A percentile compares a stretch with the other conserved stretches of the same genome.
phyloP scores from a whole-genome alignment of 2,329 filamentous ascomycete species.

The Colletotrichum graminicola region DNA sequence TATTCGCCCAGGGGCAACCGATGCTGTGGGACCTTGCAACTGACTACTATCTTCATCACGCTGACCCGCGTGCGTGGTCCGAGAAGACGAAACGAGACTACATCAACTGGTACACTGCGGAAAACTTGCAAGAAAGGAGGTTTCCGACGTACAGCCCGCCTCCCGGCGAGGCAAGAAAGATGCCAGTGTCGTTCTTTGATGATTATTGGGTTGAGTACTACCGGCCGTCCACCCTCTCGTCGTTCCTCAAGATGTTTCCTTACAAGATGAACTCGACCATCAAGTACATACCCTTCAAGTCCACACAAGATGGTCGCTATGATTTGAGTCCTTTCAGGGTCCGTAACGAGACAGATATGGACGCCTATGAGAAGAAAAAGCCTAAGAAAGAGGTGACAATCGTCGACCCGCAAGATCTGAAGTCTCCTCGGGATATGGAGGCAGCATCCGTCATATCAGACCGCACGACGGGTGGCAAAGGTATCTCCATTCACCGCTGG shows the following conservation, averaged over 20 bases:
- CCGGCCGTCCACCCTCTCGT: slow-evolving; percentile 86
- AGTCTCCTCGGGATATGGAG: slow-evolving; percentile 48
- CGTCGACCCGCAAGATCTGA: slow-evolving; percentile 67
- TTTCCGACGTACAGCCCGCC: slow-evolving; percentile 68
- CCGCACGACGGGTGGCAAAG: slow-evolving; percentile 43
- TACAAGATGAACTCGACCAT: slow-evolving; percentile 93
- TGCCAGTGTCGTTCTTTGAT: slow-evolving; percentile 75
- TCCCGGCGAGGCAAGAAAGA: slow-evolving; percentile 54
- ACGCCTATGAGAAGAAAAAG: slow-evolving; percentile 71
- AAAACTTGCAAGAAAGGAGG: slow-evolving; percentile 73
- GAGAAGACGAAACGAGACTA: slow-evolving; percentile 76
- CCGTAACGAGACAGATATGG: slow-evolving; percentile 72
- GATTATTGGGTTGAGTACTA: slow-evolving; percentile 99
- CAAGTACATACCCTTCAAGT: slow-evolving; percentile 82
- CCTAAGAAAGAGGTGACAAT: slow-evolving; percentile 78
- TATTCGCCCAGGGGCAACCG: slow-evolving; percentile 86
- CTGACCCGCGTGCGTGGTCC: slow-evolving; percentile 81
- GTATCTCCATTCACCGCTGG: slow-evolving; percentile 72
- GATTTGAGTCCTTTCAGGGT: slow-evolving; percentile 91
- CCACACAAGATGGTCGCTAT: slow-evolving; percentile 78
- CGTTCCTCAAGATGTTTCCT: slow-evolving; percentile 91
- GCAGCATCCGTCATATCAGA: slow-evolving; percentile 29
- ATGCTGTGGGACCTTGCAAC: slow-evolving; percentile 97
- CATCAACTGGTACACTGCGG: slow-evolving; percentile 88
- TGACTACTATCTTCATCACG: slow-evolving; percentile 96